phyloP scores from a whole-genome alignment of 1,139 yeast species.

The Kodamaea anthophila region DNA sequence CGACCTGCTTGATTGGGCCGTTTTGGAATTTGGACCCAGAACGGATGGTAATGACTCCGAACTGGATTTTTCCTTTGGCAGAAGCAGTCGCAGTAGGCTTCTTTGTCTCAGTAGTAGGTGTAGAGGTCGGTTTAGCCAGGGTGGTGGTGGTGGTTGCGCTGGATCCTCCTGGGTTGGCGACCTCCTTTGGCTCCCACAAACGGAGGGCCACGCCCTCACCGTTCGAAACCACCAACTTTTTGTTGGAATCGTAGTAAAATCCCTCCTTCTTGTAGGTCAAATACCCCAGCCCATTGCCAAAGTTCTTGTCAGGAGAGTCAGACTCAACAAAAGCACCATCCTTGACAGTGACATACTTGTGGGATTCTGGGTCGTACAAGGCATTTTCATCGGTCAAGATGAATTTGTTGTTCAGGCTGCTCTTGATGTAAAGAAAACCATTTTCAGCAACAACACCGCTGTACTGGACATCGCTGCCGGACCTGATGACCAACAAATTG shows the following conservation, averaged over 20 bases:
- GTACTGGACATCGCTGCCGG: too few relatives aligned
- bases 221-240: slow-evolving; percentile 7
- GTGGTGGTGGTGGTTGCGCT: slow-evolving; percentile 10
- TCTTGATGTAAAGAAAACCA: too few relatives aligned
- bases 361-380: slow-evolving; percentile 15
- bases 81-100: too few relatives aligned
- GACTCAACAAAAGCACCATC: slow-evolving; percentile 10
- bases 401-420: too few relatives aligned
- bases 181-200: slow-evolving; percentile 8
- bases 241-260: slow-evolving; percentile 11
- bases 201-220: slow-evolving; percentile 8
- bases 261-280: slow-evolving; percentile 13
- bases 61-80: slow-evolving; percentile 7
- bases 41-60: slow-evolving; percentile 16
- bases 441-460: too few relatives aligned
- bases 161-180: slow-evolving; percentile 1
- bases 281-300: slow-evolving; percentile 12
- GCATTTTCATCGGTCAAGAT: slow-evolving; percentile 13
- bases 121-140: slow-evolving; percentile 1
- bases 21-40: slow-evolving; percentile 20
- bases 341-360: slow-evolving; percentile 11
- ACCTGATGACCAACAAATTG: too few relatives aligned
- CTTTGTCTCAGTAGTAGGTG: too few relatives aligned
- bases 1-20: slow-evolving; percentile 21
- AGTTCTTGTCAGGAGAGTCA: slow-evolving; percentile 11